Evolutionary conservation across 1,139 yeast species (phyloP), one percentile per base, ranked within the genome.

Genomic region (Ashbya aceris): DNA sequence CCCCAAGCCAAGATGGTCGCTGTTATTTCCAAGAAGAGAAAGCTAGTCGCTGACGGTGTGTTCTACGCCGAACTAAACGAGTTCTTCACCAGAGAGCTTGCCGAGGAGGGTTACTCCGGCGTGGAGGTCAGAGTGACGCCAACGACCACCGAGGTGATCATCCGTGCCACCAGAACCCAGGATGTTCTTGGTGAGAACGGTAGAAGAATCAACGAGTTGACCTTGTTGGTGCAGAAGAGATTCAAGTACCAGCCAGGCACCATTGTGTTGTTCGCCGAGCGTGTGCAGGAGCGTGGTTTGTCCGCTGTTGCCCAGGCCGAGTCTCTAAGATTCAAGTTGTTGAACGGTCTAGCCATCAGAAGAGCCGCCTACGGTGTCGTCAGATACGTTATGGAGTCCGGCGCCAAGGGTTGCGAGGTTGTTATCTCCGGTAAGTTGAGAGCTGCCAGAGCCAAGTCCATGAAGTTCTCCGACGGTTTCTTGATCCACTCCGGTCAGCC

Each of bases 401-500:
- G 98, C 75, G 99, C 98, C 69, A 93, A 93, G 85, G 99, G 99
- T 87, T 96, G 93, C 67, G 97, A 91, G 77, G 97, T 89, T 71
- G 96, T 91, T 64, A 85, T 89, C 69, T 86, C 96, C 61, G 98
- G 98, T 83, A 91, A 91, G 78, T 83, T 93, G 73, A 86, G 96
- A 80, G 98, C 96, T 75, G 98, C 98, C 66, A 89, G 98, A 81
- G 98, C 99, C 68, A 91, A 91, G 84, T 83, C 97, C 66, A 94
- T 91, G 94, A 91, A 91, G 78, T 91, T 91, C 83, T 83, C 94
- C 69, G 97, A 91, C 71, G 98, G 98, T 79, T 91, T 91, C 95
- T 86, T 91, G 94, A 93, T 91, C 79, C 98, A 91, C 94, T 86
- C 96, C 67, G 98, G 98, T 85, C 98, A 91, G 79, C 98, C 98